Evolutionary conservation across 768 basidiomycete species (phyloP).

Genomic region (Lentinula sp.): DNA sequence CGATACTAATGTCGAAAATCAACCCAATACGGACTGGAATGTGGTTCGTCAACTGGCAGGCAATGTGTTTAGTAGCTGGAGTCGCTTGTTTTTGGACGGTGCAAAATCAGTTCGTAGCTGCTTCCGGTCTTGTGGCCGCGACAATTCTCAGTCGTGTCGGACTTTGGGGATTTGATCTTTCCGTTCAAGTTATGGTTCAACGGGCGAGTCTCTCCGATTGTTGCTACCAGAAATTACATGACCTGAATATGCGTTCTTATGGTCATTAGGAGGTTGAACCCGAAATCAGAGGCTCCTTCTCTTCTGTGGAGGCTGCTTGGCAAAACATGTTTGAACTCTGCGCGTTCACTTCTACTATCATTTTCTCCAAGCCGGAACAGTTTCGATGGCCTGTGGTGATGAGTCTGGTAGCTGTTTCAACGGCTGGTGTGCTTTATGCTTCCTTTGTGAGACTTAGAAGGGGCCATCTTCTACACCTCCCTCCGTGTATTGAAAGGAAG

Average conservation of each 20-base stretch:
- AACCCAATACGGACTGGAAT: constrained; percentile 21
- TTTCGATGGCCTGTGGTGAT: constrained; percentile 18
- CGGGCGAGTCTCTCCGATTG: constrained; percentile 6
- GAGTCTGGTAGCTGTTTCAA: constrained; percentile 13
- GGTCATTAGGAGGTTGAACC: constrained; percentile 9
- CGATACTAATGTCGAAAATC: constrained; percentile 14
- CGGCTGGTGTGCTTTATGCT: constrained; percentile 13
- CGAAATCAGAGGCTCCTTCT: constrained; percentile 17
- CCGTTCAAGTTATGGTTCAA: constrained; percentile 21
- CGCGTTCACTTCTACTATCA: constrained; percentile 18
- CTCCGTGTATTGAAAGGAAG: not conserved
- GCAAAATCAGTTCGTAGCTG: constrained; percentile 8
- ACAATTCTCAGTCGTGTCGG: constrained; percentile 21
- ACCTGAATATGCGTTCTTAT: not conserved
- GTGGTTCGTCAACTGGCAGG: constrained; percentile 23
- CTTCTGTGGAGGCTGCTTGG: constrained; percentile 19
- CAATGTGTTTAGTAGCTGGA: constrained; percentile 16
- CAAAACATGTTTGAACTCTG: constrained; percentile 21
- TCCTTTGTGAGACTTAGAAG: constrained; percentile 17
- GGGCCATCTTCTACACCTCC: constrained; percentile 17
- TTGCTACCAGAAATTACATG: not conserved
- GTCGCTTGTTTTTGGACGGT: constrained; percentile 13
- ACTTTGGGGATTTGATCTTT: constrained; percentile 25
- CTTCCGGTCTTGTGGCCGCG: constrained; percentile 14
- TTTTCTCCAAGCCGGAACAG: constrained; percentile 21